A percentile compares a stretch with the other conserved stretches of the same genome.
Conservation (phyloP, 306 rosid genomes). For the Oxytropis ochrocephala region DNA sequence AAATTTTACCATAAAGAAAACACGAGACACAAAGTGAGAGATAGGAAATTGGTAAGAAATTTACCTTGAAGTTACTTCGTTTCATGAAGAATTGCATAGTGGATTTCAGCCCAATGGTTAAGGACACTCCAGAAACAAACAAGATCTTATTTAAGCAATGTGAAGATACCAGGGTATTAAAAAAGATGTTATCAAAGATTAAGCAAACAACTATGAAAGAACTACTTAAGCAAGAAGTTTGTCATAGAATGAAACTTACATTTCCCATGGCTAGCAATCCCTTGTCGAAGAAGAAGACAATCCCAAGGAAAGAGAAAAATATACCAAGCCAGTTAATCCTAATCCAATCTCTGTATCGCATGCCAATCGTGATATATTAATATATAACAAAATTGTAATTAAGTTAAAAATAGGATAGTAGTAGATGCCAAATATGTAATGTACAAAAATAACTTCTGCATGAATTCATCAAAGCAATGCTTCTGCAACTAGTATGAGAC, state of each 20-base stretch:
- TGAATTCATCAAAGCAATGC: not conserved
- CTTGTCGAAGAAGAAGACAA: slow-evolving; percentile 90
- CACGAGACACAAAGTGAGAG: not conserved
- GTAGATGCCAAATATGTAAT: not conserved
- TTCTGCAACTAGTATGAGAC: not conserved
- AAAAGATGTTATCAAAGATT: slow-evolving; percentile 12
- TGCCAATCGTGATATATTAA: slow-evolving; percentile 24
- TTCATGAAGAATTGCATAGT: slow-evolving; percentile 94
- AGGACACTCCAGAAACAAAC: slow-evolving; percentile 89
- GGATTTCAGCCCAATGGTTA: slow-evolving; percentile 90
- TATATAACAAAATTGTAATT: not conserved
- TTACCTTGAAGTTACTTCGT: slow-evolving; percentile 83
- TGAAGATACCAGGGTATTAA: slow-evolving; percentile 26
- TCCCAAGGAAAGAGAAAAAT: slow-evolving; percentile 86
- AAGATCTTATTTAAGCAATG: slow-evolving; percentile 62
- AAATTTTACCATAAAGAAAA: not conserved
- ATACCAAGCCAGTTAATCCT: slow-evolving; percentile 95
- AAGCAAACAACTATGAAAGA: slow-evolving; percentile 5
- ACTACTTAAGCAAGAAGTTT: not conserved
- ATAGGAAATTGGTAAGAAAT: not conserved
- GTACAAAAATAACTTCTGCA: not conserved
- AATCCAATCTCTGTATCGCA: slow-evolving; percentile 82
- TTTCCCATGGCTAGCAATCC: slow-evolving; percentile 99
- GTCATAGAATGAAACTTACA: slow-evolving; percentile 40
- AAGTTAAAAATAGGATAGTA: not conserved